A percentile compares a stretch with the other conserved stretches of the same genome.
Evolutionary conservation across 352 stramenopile species (phyloP).

Genomic region (Globisporangium takayamanum): DNA sequence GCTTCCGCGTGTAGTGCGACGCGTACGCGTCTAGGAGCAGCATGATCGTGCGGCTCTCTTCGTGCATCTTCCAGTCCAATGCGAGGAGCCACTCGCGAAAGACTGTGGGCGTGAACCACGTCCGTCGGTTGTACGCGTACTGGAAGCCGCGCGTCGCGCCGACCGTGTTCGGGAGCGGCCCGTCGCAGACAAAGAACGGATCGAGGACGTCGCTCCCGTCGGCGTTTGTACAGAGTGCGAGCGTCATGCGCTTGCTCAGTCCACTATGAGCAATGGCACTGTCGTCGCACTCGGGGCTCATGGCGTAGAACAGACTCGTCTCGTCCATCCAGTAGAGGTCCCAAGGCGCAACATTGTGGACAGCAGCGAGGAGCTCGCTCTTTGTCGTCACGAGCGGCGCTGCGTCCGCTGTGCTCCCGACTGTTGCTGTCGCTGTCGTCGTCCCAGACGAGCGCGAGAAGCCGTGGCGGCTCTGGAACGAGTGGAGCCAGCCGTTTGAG

Average conservation of each 20-base stretch:
- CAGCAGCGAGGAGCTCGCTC: slow-evolving; percentile 36
- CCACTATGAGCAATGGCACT: no score
- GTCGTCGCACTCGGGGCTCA: slow-evolving; percentile 26
- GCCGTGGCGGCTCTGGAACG: slow-evolving; percentile 68
- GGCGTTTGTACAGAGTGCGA: slow-evolving; percentile 57
- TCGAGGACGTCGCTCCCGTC: slow-evolving; percentile 66
- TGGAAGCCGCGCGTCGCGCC: slow-evolving; percentile 25
- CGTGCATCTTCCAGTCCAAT: slow-evolving; percentile 74
- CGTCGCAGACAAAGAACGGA: slow-evolving; percentile 56
- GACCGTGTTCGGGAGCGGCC: slow-evolving; percentile 18
- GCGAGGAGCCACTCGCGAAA: slow-evolving; percentile 73
- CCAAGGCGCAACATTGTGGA: slow-evolving; percentile 36
- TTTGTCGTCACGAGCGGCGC: slow-evolving; percentile 37
- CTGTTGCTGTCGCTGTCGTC: slow-evolving; percentile 3
- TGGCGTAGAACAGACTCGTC: slow-evolving; percentile 45
- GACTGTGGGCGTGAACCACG: slow-evolving; percentile 67
- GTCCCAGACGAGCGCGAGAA: slow-evolving; percentile 33
- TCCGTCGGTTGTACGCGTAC: slow-evolving; percentile 64
- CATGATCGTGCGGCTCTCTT: slow-evolving; percentile 61
- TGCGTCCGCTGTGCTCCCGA: slow-evolving; percentile 14
- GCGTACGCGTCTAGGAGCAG: slow-evolving; percentile 56
- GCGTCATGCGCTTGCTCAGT: slow-evolving; percentile 30
- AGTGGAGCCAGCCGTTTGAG: slow-evolving; percentile 86
- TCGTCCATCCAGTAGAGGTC: slow-evolving; percentile 79
- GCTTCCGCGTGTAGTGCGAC: slow-evolving; percentile 50